Evolutionary conservation across 768 basidiomycete genomes (phyloP).

Genomic region (Baorangia bicolor): DNA sequence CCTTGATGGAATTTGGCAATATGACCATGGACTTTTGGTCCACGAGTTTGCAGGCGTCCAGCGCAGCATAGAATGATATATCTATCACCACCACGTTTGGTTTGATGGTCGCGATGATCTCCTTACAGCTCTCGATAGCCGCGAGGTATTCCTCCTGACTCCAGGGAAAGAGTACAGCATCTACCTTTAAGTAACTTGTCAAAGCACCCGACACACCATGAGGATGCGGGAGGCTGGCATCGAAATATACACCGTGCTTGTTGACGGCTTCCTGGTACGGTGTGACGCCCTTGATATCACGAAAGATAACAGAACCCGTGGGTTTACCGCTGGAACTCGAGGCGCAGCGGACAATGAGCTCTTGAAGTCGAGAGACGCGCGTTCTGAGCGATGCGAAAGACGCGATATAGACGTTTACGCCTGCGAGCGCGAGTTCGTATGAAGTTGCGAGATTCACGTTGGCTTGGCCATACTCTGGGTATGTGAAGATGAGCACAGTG

Average conservation of each 20-base stretch:
- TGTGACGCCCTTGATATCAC: neutral
- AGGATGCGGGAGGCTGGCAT: neutral
- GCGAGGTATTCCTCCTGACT: conserved; percentile 3
- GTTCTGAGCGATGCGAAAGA: conserved; percentile 10
- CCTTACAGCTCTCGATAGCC: neutral
- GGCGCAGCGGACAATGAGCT: neutral
- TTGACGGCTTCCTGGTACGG: neutral
- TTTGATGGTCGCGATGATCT: neutral
- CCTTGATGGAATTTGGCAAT: neutral
- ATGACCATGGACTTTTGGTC: conserved; percentile 4
- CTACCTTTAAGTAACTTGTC: neutral
- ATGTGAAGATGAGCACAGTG: conserved; percentile 11
- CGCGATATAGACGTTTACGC: conserved; percentile 6
- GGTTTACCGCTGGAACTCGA: neutral
- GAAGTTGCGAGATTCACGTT: conserved; percentile 12
- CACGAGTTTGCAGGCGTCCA: conserved; percentile 3
- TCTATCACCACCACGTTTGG: conserved; percentile 1
- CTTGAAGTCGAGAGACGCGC: conserved; percentile 9
- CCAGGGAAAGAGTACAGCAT: neutral
- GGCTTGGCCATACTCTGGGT: conserved; percentile 2
- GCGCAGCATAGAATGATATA: neutral
- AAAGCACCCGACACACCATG: conserved; percentile 3
- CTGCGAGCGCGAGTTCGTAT: conserved; percentile 15
- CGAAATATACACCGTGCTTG: neutral
- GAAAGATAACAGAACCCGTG: conserved; percentile 2